These are phyloP conservation scores for Citrus maxima DNA, from an alignment of 345 rosid species.

Conservation along the genomic window DNA sequence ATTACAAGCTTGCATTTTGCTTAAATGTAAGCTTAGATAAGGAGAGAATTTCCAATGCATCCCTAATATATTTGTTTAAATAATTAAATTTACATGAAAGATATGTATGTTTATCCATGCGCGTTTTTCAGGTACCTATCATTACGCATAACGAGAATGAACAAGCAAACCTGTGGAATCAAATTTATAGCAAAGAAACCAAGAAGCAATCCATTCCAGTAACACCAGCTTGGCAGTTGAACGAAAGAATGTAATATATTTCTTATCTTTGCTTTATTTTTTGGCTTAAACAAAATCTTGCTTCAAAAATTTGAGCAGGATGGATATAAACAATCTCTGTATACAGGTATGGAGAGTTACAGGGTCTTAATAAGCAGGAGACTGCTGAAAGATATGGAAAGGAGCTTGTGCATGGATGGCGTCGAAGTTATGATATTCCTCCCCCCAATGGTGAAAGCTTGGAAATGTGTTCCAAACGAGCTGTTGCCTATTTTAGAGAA, in stretches of 20 bases:
- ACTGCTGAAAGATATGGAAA: slow-evolving; percentile 92
- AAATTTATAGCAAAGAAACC: slow-evolving; percentile 84
- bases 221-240: slow-evolving; percentile 84
- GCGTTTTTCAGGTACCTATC: slow-evolving; percentile 65
- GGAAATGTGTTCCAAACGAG: slow-evolving; percentile 97
- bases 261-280: slow-evolving; percentile 56
- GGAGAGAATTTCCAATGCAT: neutral
- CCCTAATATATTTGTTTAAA: neutral
- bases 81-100: neutral
- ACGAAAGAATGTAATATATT: slow-evolving; percentile 81
- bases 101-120: neutral
- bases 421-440: slow-evolving; percentile 92
- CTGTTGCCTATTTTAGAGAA: slow-evolving; percentile 66
- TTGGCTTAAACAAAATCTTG: neutral
- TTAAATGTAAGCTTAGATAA: neutral
- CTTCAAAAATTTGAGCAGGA: neutral
- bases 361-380: slow-evolving; percentile 94
- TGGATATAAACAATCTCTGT: slow-evolving; percentile 1
- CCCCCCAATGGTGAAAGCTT: slow-evolving; percentile 98
- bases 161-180: slow-evolving; percentile 78
- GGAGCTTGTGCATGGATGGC: slow-evolving; percentile 93
- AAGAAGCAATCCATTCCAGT: slow-evolving; percentile 81
- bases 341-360: slow-evolving; percentile 89
- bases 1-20: neutral
- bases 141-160: slow-evolving; percentile 74